Evolutionary conservation across 2,329 filamentous ascomycete genomes (phyloP).

Genomic region (Fusarium falciforme): DNA sequence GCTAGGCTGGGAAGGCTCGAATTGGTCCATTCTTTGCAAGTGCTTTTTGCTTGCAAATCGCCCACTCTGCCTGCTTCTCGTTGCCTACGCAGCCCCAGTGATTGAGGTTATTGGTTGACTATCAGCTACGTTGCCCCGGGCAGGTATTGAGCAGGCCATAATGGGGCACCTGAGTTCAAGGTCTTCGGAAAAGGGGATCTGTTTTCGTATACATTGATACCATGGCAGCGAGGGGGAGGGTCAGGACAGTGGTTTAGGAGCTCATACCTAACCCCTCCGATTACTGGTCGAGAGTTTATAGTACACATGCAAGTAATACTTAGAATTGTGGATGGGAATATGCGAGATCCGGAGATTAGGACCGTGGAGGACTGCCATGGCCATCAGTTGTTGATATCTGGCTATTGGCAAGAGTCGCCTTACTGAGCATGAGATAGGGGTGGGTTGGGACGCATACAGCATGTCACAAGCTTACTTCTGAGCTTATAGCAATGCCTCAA

Average conservation of each 20-base stretch:
- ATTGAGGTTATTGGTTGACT: conserved; percentile 15
- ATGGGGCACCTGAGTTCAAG: conserved; percentile 52
- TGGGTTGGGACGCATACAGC: neutral
- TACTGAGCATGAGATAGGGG: neutral
- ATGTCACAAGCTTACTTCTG: neutral
- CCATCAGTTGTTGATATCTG: neutral
- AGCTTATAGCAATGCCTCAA: neutral
- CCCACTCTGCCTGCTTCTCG: neutral
- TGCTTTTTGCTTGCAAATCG: neutral
- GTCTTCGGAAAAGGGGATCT: conserved; percentile 53
- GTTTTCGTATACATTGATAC: conserved; percentile 54
- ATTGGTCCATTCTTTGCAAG: neutral
- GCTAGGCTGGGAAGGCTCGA: conserved; percentile 38
- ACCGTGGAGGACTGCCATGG: neutral
- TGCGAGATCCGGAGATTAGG: too few species aligned
- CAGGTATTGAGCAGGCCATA: conserved; percentile 45
- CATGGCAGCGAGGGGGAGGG: conserved; percentile 44
- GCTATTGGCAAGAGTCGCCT: neutral
- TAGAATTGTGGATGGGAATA: too few species aligned
- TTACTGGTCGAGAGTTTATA: too few species aligned
- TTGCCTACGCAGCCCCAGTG: conserved; percentile 31
- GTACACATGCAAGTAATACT: too few species aligned
- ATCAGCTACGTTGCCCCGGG: conserved; percentile 4
- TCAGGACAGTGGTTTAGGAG: too few species aligned
- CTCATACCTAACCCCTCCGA: too few species aligned